Conservation (phyloP, 306 rosid species). For the Fragaria nilgerrensis region DNA sequence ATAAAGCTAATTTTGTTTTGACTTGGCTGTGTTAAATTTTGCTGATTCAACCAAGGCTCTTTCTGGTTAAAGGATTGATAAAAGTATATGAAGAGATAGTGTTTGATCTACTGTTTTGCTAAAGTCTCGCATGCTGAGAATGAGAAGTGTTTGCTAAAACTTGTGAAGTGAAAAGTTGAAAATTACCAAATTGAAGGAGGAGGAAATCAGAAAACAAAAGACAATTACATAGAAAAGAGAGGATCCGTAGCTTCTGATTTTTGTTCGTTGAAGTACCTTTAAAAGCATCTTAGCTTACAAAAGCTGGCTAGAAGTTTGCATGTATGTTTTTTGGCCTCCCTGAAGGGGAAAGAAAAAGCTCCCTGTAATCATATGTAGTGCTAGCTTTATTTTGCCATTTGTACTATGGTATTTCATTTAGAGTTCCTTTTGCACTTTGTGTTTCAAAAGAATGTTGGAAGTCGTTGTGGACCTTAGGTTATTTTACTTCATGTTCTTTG, state of each 20-base stretch:
- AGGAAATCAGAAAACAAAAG: not conserved
- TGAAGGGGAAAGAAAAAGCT: not conserved
- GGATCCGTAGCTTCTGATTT: not conserved
- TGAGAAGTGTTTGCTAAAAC: not conserved
- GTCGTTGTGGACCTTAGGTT: not conserved
- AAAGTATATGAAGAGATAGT: not conserved
- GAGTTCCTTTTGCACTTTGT: not conserved
- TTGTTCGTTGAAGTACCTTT: too few relatives aligned
- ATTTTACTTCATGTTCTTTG: constrained; percentile 11
- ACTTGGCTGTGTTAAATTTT: not conserved
- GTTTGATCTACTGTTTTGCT: not conserved
- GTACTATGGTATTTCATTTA: not conserved
- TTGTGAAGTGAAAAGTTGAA: not conserved
- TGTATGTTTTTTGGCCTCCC: too few relatives aligned
- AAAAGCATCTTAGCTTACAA: not conserved
- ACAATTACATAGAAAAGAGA: not conserved
- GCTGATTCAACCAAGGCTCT: not conserved
- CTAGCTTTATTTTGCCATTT: not conserved
- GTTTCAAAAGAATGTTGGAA: not conserved
- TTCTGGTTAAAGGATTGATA: not conserved
- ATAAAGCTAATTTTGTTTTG: not conserved
- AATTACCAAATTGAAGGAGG: not conserved
- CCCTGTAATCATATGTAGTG: not conserved
- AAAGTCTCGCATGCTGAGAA: not conserved
- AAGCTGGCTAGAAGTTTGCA: not conserved